Evolutionary conservation across 2,329 filamentous ascomycete genomes (phyloP).

Genomic region (Calonectria multiphialidica): DNA sequence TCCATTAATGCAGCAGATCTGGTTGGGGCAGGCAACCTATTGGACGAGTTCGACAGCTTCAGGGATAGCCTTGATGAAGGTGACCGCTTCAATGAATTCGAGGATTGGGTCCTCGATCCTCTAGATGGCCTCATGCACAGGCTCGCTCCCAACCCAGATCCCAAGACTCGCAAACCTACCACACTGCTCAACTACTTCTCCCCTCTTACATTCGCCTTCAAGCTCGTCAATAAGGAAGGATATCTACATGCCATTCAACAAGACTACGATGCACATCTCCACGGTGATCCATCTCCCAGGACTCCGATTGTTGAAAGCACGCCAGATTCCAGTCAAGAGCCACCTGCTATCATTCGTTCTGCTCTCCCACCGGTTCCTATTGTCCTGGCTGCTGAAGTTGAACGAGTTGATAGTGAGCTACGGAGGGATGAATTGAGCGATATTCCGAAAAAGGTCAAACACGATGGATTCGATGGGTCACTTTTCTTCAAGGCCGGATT

Average conservation of each 20-base stretch:
- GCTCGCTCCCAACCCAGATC: neutral
- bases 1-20: slow-evolving; percentile 19
- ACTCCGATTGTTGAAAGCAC: slow-evolving; percentile 19
- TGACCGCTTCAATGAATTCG: slow-evolving; percentile 18
- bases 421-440: slow-evolving; percentile 8
- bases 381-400: slow-evolving; percentile 16
- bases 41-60: slow-evolving; percentile 21
- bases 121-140: slow-evolving; percentile 15
- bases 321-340: neutral
- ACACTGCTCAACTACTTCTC: slow-evolving; percentile 25
- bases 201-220: slow-evolving; percentile 21
- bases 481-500: slow-evolving; percentile 28
- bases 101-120: slow-evolving; percentile 25
- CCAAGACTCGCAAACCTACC: neutral
- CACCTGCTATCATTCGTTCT: slow-evolving; percentile 14
- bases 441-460: slow-evolving; percentile 13
- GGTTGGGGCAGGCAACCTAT: slow-evolving; percentile 16
- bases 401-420: neutral
- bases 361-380: slow-evolving; percentile 13
- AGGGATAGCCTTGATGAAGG: slow-evolving; percentile 15
- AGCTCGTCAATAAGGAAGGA: slow-evolving; percentile 16
- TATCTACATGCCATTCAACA: slow-evolving; percentile 9
- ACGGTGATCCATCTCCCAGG: slow-evolving; percentile 18
- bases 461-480: neutral
- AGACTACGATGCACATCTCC: slow-evolving; percentile 16